These are phyloP conservation scores for Teratosphaeria nubilosa DNA, from an alignment of 2,329 filamentous ascomycete genomes.

Conservation along the genomic window DNA sequence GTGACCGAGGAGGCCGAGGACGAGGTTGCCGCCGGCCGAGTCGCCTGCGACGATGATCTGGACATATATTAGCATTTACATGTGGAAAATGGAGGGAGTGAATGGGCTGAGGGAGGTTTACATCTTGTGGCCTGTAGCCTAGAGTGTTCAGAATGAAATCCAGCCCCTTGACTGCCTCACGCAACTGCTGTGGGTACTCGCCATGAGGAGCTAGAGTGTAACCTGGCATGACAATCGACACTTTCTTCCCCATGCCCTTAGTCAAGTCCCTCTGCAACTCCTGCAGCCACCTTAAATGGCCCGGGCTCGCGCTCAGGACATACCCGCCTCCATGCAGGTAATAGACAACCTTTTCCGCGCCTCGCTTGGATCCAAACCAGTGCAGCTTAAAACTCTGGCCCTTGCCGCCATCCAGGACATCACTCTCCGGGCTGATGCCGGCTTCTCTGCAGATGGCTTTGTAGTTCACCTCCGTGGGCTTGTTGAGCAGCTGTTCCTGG, in stretches of 20 bases:
- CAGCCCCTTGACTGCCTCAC: slow-evolving; percentile 37
- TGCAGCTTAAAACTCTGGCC: slow-evolving; percentile 27
- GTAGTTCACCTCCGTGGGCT: slow-evolving; percentile 26
- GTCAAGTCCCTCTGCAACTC: slow-evolving; percentile 34
- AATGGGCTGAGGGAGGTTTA: slow-evolving; percentile 6
- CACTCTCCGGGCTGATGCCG: slow-evolving; percentile 28
- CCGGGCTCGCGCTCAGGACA: slow-evolving; percentile 36
- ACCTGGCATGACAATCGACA: slow-evolving; percentile 43
- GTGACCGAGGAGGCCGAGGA: slow-evolving; percentile 38
- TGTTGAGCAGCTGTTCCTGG: slow-evolving; percentile 21
- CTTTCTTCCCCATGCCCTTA: slow-evolving; percentile 26
- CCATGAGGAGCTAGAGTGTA: slow-evolving; percentile 47
- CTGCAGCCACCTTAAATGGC: slow-evolving; percentile 40
- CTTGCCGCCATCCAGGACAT: slow-evolving; percentile 32
- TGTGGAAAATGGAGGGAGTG: not conserved
- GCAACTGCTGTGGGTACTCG: slow-evolving; percentile 39
- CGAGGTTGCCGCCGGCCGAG: slow-evolving; percentile 45
- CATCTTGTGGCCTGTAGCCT: slow-evolving; percentile 26
- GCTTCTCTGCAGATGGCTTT: slow-evolving; percentile 25
- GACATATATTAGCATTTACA: not conserved
- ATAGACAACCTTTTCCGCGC: slow-evolving; percentile 32
- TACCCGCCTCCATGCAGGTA: slow-evolving; percentile 49
- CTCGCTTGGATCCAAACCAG: slow-evolving; percentile 34
- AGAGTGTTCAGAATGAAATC: slow-evolving; percentile 31
- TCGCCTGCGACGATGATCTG: slow-evolving; percentile 42